Base-by-base conservation (phyloP, 2,329 filamentous ascomycete species). In the Biscogniauxia sp. region DNA sequence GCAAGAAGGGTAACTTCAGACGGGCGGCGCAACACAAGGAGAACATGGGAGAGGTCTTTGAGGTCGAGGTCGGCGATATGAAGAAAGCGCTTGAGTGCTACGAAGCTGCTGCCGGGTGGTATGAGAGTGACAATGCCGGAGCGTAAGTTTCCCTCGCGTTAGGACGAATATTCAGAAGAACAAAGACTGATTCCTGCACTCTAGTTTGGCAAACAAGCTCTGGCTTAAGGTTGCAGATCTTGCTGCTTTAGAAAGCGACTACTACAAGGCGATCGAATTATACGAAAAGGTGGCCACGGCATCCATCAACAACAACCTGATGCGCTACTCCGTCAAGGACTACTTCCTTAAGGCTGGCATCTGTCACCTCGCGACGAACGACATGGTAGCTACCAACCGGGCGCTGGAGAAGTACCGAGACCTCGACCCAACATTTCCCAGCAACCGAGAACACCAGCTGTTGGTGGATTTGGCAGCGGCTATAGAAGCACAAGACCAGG, bases 321-420 rank as follows among this genome's bases (percentile, higher is more conserved):
- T 96, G 91, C 91, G 89, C 74, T 96, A 92, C 86, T 92, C 87
- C 54, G 92, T 98, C 65, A 98, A 97, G 78, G 93, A 97, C 67
- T 97, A 97, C 79, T 88, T 97, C 72, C 84, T 98, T 72, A 97
- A 97, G 79, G 92, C 92, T 0, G 93, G 93, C 32, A 91, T 98
- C 73, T 97, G 93, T 79, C 90, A 96, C 74, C 83, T 98, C 45
- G 86, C 86, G 49, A 82, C 80, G 19, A 81, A 82, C 62, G 94
- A 98, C 74, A 79, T 90, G 70, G 90, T 97, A 57, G 90, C 89
- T 54, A 84, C 88, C 19, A 89, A 89, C 72, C 86, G 92, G 55
- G 93, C 93, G 28, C 80, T 98, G 20, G 89, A 96, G 70, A 87
- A 86, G 68, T 98, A 96, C 79, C 80, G 85, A 64, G 92, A 96